Base-by-base conservation (phyloP, 108 stramenopile genomes). In the Cylindrotheca closterium region DNA sequence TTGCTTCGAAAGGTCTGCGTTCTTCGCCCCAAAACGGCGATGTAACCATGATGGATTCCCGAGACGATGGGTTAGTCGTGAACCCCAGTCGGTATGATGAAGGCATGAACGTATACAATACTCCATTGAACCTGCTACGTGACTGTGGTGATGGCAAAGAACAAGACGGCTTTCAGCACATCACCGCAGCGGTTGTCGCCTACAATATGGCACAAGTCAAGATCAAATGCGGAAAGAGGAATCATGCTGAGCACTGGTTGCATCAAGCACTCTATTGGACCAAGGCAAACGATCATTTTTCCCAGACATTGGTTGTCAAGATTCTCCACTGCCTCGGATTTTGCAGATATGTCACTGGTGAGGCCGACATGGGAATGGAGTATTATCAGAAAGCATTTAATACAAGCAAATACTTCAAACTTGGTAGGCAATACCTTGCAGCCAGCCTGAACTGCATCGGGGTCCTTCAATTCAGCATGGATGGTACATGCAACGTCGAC, bases 221-320 rank as follows among this genome's bases (percentile, higher is more conserved):
- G 37, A 10, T 42, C 10, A 42, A 7, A 42, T 42, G 15, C 37
- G 37, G 10, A 42, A 7, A 42, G 37, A 15, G 37, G 15, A 15
- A 10, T 15, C 10, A 42, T 42, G 37, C 15, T 15, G 15, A 10
- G 37, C 10, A 10, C 15, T 42, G 37, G 7, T 42, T 15, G 37
- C 37, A 42, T 15, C 37, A 42, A 42, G 37, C 37, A 42, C 15
- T 42, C 51, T 17, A n/a, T 17, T 17, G 22, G n/a, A 51, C n/a
- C n/a, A n/a, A n/a, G n/a, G n/a, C n/a, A n/a, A n/a, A n/a, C n/a
- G n/a, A n/a, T n/a, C n/a, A n/a, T n/a, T n/a, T n/a, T n/a, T 51
- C 74, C 19, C 46, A 74, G 3, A 51, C 74, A 1, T 70, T 76
- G 5, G 48, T 82, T 29, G 7, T 57, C 56, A 57, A 57, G 29